Conservation (phyloP, 2,329 filamentous ascomycete genomes). For the Pseudogymnoascus sp. region DNA sequence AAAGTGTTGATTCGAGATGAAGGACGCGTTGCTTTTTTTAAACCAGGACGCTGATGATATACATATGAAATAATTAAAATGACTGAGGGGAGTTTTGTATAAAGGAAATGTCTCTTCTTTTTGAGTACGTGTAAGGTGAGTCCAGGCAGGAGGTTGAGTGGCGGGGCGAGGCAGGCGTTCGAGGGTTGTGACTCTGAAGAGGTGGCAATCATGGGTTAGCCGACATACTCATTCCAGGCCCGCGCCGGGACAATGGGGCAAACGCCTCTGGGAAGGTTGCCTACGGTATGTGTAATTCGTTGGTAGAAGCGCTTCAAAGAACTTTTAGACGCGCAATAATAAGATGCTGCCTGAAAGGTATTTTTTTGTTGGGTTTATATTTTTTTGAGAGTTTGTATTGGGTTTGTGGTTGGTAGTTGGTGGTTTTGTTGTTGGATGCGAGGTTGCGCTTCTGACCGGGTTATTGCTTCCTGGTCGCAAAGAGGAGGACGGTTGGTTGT, state of each 20-base stretch:
- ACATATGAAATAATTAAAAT: constrained; percentile 3
- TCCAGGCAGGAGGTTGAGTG: neutral
- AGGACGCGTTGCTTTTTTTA: neutral
- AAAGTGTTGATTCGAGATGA: neutral
- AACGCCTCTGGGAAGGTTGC: neutral
- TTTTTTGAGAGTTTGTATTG: neutral
- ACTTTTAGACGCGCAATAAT: neutral
- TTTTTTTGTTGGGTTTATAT: neutral
- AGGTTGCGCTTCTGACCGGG: neutral
- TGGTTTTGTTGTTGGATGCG: neutral
- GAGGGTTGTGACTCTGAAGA: neutral
- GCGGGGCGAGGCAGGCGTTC: neutral
- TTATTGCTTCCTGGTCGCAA: neutral
- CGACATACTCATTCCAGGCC: neutral
- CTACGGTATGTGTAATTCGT: neutral
- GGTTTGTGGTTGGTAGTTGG: neutral
- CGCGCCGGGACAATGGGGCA: neutral
- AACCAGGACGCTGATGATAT: neutral
- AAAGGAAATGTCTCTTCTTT: constrained; percentile 1
- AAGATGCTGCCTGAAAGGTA: neutral
- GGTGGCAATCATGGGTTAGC: neutral
- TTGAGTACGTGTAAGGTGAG: constrained; percentile 1
- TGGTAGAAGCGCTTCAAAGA: neutral
- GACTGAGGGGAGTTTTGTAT: constrained; percentile 3
- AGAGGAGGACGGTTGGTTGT: neutral